A percentile compares a stretch with the other conserved stretches of the same genome.
phyloP scores from a whole-genome alignment of 2,329 filamentous ascomycete genomes.

The Paramyrothecium sp. region DNA sequence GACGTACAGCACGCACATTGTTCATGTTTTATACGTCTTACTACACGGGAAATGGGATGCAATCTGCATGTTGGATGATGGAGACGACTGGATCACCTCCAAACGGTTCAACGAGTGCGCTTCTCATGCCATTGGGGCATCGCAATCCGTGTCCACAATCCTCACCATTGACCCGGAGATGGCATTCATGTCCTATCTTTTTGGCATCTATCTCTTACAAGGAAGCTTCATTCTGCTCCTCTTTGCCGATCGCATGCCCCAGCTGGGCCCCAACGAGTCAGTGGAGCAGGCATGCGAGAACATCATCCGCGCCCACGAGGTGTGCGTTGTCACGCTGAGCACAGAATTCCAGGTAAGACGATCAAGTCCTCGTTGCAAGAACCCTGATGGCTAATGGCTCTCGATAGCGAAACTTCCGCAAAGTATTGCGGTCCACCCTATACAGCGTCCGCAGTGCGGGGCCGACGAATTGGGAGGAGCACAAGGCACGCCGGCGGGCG shows the following conservation, averaged over 20 bases:
- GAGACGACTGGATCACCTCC: conserved; percentile 47
- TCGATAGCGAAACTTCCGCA: conserved; percentile 51
- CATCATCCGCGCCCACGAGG: conserved; percentile 49
- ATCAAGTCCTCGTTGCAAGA: neutral
- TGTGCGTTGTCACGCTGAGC: conserved; percentile 47
- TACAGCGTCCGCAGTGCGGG: conserved; percentile 42
- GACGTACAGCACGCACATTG: conserved; percentile 46
- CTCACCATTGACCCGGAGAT: conserved; percentile 47
- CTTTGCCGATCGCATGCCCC: conserved; percentile 47
- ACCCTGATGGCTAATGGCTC: neutral
- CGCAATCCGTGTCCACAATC: conserved; percentile 43
- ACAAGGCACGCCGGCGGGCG: conserved; percentile 43
- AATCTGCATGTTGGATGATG: conserved; percentile 46
- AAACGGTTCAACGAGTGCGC: conserved; percentile 43
- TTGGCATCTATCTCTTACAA: conserved; percentile 50
- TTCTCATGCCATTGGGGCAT: conserved; percentile 44
- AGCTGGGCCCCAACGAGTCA: conserved; percentile 41
- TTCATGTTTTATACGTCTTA: conserved; percentile 46
- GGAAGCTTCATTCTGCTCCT: conserved; percentile 48
- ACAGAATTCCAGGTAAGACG: conserved; percentile 45
- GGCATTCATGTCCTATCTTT: conserved; percentile 51
- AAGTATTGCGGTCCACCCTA: conserved; percentile 48
- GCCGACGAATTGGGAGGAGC: conserved; percentile 38
- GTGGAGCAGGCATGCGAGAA: conserved; percentile 48
- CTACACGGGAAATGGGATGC: conserved; percentile 49